Conservation (phyloP, 495 filamentous ascomycete species). For the Neurospora sp. region DNA sequence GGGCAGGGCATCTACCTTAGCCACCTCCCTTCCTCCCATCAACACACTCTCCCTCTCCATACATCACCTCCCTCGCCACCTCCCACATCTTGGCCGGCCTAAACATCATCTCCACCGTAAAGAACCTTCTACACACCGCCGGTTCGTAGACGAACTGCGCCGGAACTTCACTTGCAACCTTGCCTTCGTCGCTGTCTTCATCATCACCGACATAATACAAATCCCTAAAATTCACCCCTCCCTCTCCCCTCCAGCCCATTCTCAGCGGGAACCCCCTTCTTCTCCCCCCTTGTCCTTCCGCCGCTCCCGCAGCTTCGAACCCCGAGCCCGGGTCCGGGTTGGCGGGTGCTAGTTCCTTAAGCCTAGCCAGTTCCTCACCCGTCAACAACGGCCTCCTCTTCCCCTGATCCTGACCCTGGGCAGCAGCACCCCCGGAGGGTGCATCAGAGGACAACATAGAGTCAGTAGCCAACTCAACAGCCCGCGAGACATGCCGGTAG, state of each 20-base stretch:
- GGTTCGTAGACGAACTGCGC: not conserved
- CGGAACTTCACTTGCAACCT: not conserved
- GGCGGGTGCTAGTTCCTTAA: not conserved
- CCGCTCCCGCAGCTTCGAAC: no score
- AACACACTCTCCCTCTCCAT: slow-evolving; percentile 6
- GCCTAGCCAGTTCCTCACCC: not conserved
- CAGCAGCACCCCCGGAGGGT: no score
- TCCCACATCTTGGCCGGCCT: not conserved
- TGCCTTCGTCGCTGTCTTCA: not conserved
- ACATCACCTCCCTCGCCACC: not conserved
- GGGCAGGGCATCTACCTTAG: no score
- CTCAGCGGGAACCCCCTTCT: not conserved
- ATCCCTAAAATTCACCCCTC: slow-evolving; percentile 1
- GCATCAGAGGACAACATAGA: no score
- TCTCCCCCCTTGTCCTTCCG: no score
- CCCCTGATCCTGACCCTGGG: no score
- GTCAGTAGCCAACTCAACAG: not conserved
- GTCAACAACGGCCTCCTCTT: not conserved
- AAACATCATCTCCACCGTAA: not conserved
- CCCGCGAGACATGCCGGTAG: not conserved
- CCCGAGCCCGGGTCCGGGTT: no score
- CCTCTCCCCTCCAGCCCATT: not conserved
- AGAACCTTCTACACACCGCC: not conserved
- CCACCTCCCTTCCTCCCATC: no score
- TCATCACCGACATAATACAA: not conserved